Base-by-base conservation (phyloP, 768 basidiomycete genomes). In the Galerina marginata region DNA sequence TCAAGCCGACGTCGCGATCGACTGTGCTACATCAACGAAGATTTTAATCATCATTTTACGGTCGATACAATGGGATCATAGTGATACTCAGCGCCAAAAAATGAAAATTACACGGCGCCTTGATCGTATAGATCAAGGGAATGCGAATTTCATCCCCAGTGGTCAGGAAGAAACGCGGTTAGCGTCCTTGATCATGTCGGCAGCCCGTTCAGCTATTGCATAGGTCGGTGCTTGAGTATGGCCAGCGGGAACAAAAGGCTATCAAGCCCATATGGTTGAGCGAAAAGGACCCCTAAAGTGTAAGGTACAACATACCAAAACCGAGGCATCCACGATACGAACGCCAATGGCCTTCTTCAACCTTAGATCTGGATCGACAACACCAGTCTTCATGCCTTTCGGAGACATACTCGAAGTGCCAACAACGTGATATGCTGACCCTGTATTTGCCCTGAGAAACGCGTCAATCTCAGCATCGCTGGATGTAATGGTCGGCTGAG, bases 271-370 rank as follows among this genome's bases (percentile, higher is more conserved):
- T 16, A 46, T 25, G 48, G 36, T 44, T 52, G 54, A 55, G 20
- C 15, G 52, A 9, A n/a, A 26, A 4, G 14, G 20, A 20, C 33
- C 11, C 15, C 10, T 20, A 43, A 42, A 14, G 49, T 12, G 15
- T 45, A 10, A 44, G 29, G 5, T n/a, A 33, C 10, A 6, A 60
- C 72, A 65, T 55, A 75, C 73, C 59, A 76, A 49, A 14, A 75
- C 65, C 10, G 74, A 75, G 20, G 73, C 74, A 71, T 77, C 76
- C 11, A 77, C 71, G 6, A 77, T 65, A 6, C 76, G 64, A 12
- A 77, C 54, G 15, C 74, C 73, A 2, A 36, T 51, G 0, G 72
- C 64, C 5, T 66, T 67, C 59, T 74, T 75, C 4, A 77, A 67
- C 38, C 37, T 67, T 26, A 76, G 60, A 63, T 73, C 67, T 1